phyloP scores from a whole-genome alignment of 1,284 basidiomycete species.

The Cystobasidiaceae sp. region DNA sequence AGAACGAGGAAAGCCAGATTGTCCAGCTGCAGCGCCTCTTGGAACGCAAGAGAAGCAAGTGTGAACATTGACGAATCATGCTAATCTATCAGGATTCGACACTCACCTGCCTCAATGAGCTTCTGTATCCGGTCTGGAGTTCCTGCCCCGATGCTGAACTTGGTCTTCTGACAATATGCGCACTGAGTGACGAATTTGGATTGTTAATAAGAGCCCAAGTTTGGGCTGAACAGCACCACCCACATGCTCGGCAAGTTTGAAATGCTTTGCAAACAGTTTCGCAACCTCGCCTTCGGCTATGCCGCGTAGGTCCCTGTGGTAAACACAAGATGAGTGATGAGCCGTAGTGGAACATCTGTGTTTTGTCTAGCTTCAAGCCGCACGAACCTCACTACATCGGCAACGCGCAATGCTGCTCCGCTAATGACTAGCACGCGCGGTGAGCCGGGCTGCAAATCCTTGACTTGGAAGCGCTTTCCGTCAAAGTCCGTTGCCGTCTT shows the following conservation, averaged over 20 bases:
- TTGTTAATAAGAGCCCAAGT: not conserved
- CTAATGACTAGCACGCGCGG: constrained; percentile 71
- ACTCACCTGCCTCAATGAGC: constrained; percentile 66
- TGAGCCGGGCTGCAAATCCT: constrained; percentile 62
- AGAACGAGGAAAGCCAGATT: constrained; percentile 16
- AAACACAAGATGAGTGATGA: constrained; percentile 55
- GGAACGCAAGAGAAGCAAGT: not conserved
- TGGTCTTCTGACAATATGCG: constrained; percentile 63
- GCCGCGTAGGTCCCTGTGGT: constrained; percentile 56
- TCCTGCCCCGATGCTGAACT: constrained; percentile 69
- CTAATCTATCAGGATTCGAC: not conserved
- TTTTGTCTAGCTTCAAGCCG: too few species aligned
- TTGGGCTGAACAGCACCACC: constrained; percentile 38
- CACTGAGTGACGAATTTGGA: not conserved
- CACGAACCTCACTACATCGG: constrained; percentile 60
- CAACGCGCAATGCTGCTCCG: constrained; percentile 70
- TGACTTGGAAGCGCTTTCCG: constrained; percentile 39
- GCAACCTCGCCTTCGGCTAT: constrained; percentile 64
- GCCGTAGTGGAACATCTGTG: not conserved
- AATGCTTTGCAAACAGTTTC: constrained; percentile 74
- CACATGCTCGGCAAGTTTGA: constrained; percentile 73
- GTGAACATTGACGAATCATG: not conserved
- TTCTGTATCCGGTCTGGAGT: constrained; percentile 76
- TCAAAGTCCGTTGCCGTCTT: constrained; percentile 49
- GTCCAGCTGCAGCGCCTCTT: constrained; percentile 25